Conservation (phyloP, 768 basidiomycete species). For the Rhodotorula sphaerocarpa region DNA sequence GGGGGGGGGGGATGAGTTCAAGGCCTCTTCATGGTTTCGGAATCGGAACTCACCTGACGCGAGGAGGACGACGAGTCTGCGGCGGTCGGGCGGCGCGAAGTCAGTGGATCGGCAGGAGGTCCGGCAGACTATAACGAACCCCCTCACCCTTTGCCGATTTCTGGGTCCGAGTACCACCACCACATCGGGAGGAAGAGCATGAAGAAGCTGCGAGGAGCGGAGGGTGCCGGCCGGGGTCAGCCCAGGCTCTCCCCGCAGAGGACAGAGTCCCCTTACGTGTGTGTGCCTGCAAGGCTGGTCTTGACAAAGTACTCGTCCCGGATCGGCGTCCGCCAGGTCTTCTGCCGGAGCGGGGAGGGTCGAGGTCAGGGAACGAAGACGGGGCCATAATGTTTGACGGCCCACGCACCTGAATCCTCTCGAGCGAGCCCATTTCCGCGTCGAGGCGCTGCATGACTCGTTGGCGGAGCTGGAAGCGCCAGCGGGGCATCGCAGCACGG, state of each 20-base stretch:
- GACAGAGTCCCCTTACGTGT: conserved; percentile 47
- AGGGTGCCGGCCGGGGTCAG: not conserved
- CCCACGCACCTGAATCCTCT: conserved; percentile 31
- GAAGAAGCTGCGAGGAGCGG: conserved; percentile 48
- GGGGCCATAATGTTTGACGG: no score
- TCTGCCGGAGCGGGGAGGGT: no score
- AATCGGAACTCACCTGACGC: conserved; percentile 23
- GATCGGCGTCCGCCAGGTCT: conserved; percentile 16
- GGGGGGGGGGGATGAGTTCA: no score
- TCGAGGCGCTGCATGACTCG: conserved; percentile 24
- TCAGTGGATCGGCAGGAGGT: not conserved
- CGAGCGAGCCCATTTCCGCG: conserved; percentile 26
- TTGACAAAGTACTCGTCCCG: conserved; percentile 72
- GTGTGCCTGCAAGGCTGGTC: conserved; percentile 68
- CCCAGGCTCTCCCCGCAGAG: not conserved
- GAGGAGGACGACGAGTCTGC: conserved; percentile 32
- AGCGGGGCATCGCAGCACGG: conserved; percentile 18
- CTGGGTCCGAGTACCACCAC: conserved; percentile 76
- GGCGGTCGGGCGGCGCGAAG: no score
- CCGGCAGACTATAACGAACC: conserved; percentile 45
- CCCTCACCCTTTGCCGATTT: conserved; percentile 65
- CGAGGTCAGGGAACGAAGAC: no score
- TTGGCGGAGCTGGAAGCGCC: conserved; percentile 25
- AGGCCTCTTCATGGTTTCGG: no score
- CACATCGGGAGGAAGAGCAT: conserved; percentile 76